Base-by-base conservation (phyloP, 495 filamentous ascomycete genomes). In the Annulohypoxylon moriforme region DNA sequence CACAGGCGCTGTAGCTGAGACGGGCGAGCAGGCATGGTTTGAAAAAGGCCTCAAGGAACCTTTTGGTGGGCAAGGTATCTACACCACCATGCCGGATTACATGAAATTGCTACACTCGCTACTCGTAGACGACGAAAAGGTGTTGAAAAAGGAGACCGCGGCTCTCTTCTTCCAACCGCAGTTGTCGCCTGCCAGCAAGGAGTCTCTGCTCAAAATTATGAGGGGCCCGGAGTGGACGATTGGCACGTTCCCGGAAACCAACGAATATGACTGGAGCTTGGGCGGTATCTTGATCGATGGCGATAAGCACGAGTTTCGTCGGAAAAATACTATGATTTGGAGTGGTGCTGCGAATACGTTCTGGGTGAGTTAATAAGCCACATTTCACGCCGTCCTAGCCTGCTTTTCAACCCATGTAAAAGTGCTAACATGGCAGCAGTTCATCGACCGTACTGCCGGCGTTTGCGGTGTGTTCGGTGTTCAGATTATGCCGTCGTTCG, bases 391-490 rank as follows among this genome's bases (percentile, higher is more conserved):
- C 13, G 18, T 52, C 14, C 20, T 33, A 20, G 8, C 50, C 27
- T 27, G 27, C 10, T 20, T 0, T n/a, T 63, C 33, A 5, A 24
- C 2, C 3, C 8, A 4, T 36, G 18, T 29, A n/a, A 6, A 7
- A 18, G 4, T 61, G 18, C 14, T 68, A 27, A 60, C 49, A 16
- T 14, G 34, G 50, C 33, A 24, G 36, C 40, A 81, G 80, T 80
- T 78, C 36, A 78, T 81, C 63, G 80, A 81, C 53, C 73, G 78
- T 29, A 36, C 53, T 11, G 64, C 75, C 0, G 78, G 80, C 20
- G 68, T 78, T 4, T 79, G 76, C 58, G 79, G 75, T 20, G 47
- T 70, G 4, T 80, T 81, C 57, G 80, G 76, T 6, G 75, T 75
- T 20, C 77, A 80, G 64, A 34, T 77, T 14, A 0, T 72, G 36